Percentiles rank a stretch among this genome's conserved stretches.
Conservation (phyloP, 2,329 filamentous ascomycete species). For the Neurospora sp. region DNA sequence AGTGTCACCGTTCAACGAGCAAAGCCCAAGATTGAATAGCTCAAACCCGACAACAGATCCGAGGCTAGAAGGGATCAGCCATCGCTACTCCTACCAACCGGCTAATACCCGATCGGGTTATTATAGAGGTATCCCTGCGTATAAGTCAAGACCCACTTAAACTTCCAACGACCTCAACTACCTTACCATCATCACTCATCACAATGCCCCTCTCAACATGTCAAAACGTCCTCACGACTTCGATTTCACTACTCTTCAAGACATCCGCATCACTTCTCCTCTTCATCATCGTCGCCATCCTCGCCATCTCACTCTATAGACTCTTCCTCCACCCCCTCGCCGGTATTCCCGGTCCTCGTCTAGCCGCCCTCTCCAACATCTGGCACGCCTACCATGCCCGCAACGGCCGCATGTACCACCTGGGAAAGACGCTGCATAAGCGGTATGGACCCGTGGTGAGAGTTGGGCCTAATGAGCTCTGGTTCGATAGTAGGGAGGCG, state of each 20-base stretch:
- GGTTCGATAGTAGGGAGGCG: slow-evolving; percentile 38
- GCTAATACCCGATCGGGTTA: background rate
- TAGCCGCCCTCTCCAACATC: slow-evolving; percentile 35
- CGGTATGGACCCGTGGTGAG: slow-evolving; percentile 41
- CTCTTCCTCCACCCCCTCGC: slow-evolving; percentile 34
- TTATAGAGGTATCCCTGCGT: background rate
- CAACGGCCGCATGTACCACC: slow-evolving; percentile 29
- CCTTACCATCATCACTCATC: background rate
- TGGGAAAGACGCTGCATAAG: slow-evolving; percentile 35
- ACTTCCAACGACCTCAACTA: background rate
- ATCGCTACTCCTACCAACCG: background rate
- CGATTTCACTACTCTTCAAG: background rate
- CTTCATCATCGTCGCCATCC: background rate
- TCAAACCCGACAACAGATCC: background rate
- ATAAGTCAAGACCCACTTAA: background rate
- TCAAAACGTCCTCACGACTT: background rate
- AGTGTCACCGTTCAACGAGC: background rate
- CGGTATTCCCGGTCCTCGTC: slow-evolving; percentile 33
- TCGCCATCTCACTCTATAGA: slow-evolving; percentile 23
- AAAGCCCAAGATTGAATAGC: background rate
- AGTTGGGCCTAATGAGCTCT: slow-evolving; percentile 43
- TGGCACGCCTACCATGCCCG: slow-evolving; percentile 39
- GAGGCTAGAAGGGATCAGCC: background rate
- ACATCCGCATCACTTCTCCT: background rate
- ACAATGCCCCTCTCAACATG: background rate